phyloP scores from a whole-genome alignment of 495 filamentous ascomycete species.

The Amphirosellinia nigrospora region DNA sequence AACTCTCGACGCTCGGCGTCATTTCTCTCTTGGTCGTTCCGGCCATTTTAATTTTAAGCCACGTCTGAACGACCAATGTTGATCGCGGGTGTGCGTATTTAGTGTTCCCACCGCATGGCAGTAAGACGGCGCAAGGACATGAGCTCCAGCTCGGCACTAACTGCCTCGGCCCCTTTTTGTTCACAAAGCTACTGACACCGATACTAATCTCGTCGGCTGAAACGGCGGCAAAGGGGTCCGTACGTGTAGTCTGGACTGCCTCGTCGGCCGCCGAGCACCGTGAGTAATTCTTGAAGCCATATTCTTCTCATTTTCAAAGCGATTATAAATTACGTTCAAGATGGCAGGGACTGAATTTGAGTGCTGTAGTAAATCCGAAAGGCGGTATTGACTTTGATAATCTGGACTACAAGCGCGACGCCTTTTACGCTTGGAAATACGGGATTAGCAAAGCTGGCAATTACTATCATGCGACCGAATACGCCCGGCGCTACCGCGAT shows the following conservation, averaged over 20 bases:
- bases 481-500: conserved; percentile 39
- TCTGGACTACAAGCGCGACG: conserved; percentile 39
- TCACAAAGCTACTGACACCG: conserved; percentile 53
- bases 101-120: conserved; percentile 27
- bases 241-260: conserved; percentile 54
- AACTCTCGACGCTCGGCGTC: not conserved
- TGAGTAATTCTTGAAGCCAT: too few species aligned
- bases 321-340: too few species aligned
- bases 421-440: conserved; percentile 38
- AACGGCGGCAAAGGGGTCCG: conserved; percentile 36
- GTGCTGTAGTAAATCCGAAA: conserved; percentile 42
- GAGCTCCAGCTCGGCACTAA: conserved; percentile 51
- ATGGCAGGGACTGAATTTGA: too few species aligned
- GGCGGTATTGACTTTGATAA: conserved; percentile 47
- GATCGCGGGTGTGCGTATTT: not conserved
- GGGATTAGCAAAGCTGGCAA: conserved; percentile 53
- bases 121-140: conserved; percentile 38
- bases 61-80: not conserved
- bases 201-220: conserved; percentile 35
- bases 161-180: conserved; percentile 46
- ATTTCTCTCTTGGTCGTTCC: not conserved
- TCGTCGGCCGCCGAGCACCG: conserved; percentile 38
- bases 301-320: too few species aligned
- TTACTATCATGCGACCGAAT: conserved; percentile 46
- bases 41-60: not conserved